Evolutionary conservation across 192 early-diverging fungal genomes (phyloP).

Genomic region (Backusella parvicylindrica): DNA sequence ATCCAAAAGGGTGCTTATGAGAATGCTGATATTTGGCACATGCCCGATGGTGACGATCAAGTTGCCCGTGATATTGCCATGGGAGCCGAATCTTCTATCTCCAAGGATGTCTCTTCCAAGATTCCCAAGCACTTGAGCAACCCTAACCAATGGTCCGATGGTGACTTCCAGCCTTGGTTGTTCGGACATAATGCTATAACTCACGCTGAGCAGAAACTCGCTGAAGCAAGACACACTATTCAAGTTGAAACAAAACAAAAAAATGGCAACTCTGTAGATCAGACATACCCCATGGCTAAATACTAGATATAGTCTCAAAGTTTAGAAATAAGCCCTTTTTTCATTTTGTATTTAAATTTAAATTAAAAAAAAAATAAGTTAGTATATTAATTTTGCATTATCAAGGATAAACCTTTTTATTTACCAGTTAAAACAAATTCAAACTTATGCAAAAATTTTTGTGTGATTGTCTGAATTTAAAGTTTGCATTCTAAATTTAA

Average conservation of each 20-base stretch:
- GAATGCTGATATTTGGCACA: constrained; percentile 13
- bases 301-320: neutral
- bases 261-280: neutral
- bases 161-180: constrained; percentile 16
- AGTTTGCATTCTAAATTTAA: too few species aligned
- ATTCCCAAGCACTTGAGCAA: neutral
- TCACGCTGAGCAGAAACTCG: neutral
- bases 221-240: neutral
- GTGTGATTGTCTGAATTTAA: too few species aligned
- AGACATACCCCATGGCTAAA: neutral
- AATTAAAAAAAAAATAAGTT: neutral
- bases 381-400: too few species aligned
- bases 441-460: neutral
- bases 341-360: neutral
- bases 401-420: too few species aligned
- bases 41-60: constrained; percentile 16
- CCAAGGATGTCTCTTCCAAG: neutral
- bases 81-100: neutral
- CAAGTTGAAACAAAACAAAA: neutral
- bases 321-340: neutral
- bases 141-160: constrained; percentile 20
- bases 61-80: constrained; percentile 11
- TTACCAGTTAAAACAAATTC: too few species aligned
- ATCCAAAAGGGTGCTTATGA: constrained; percentile 13
- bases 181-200: constrained; percentile 18